These are phyloP conservation scores for Fusarium equiseti DNA, from an alignment of 2,329 filamentous ascomycete genomes.

Conservation along the genomic window DNA sequence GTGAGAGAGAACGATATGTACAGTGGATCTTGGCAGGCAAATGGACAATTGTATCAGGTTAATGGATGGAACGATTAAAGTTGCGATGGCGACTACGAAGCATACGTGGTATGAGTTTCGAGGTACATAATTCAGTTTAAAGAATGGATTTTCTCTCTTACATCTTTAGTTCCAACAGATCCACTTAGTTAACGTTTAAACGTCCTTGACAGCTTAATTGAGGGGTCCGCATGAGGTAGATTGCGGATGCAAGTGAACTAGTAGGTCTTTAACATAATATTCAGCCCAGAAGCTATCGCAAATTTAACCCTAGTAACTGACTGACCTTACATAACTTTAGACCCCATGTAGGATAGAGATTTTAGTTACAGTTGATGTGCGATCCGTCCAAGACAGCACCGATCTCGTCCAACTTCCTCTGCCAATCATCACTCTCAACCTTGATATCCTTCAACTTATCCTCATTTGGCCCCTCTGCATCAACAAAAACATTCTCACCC, in stretches of 20 bases:
- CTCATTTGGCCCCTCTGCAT: conserved; percentile 39
- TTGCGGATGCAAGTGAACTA: too few species aligned
- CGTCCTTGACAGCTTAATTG: too few species aligned
- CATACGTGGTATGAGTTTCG: too few species aligned
- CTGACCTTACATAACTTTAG: not conserved
- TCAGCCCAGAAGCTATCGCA: too few species aligned
- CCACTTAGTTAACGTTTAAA: too few species aligned
- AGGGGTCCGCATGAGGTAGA: too few species aligned
- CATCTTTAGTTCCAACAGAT: too few species aligned
- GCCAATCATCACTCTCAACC: conserved; percentile 36
- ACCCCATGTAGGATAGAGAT: not conserved
- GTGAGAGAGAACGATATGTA: not conserved
- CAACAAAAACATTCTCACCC: conserved; percentile 39
- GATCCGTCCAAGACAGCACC: conserved; percentile 40
- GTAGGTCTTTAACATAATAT: too few species aligned
- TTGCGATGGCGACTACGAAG: too few species aligned
- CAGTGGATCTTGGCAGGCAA: not conserved
- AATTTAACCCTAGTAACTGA: accelerated
- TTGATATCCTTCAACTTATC: conserved; percentile 29
- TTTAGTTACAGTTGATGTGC: not conserved
- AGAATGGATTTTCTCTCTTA: too few species aligned
- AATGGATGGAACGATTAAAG: not conserved
- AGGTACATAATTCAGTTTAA: too few species aligned
- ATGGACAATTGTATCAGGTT: not conserved
- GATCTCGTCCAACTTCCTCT: conserved; percentile 40